phyloP scores from a whole-genome alignment of 208 protist species.

The Acanthamoeba sp. region DNA sequence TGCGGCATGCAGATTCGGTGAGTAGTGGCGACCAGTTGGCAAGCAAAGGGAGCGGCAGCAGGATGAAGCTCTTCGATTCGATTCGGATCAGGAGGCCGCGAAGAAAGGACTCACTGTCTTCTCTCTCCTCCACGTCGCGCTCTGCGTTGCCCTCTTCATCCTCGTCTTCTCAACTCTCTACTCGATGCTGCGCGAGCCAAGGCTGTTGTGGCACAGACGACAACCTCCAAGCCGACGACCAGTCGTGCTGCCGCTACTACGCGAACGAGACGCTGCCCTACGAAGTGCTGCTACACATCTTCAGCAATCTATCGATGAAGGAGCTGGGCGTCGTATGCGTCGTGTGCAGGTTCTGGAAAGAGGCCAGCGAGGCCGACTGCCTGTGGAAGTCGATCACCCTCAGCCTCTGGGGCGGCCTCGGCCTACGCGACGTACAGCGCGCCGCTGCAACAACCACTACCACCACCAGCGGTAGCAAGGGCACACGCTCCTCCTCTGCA shows the following conservation, averaged over 20 bases:
- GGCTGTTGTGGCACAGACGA: too few relatives aligned
- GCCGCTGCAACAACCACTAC: not conserved
- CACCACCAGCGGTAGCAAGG: too few relatives aligned
- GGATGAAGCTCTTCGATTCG: not conserved
- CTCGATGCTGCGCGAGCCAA: not conserved
- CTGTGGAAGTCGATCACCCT: conserved; percentile 41
- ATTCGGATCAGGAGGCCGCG: not conserved
- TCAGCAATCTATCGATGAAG: not conserved
- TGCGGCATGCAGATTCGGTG: not conserved
- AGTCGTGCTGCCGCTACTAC: not conserved
- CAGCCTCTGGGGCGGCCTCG: conserved; percentile 15
- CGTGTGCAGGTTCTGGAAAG: conserved; percentile 38
- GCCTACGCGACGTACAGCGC: conserved; percentile 23
- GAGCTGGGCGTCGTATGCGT: conserved; percentile 2
- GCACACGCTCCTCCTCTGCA: too few relatives aligned
- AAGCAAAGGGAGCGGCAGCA: not conserved
- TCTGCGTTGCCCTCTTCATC: not conserved
- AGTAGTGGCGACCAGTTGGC: not conserved
- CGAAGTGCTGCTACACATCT: conserved; percentile 20
- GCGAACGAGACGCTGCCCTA: conserved; percentile 18
- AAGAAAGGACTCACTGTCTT: not conserved
- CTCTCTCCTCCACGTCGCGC: not conserved
- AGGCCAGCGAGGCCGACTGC: conserved; percentile 45
- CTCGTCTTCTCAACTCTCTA: not conserved
- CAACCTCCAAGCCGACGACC: not conserved